A percentile compares a stretch with the other conserved stretches of the same genome.
Evolutionary conservation across 208 protist species (phyloP).

Genomic region (Trypanosoma conorhini): DNA sequence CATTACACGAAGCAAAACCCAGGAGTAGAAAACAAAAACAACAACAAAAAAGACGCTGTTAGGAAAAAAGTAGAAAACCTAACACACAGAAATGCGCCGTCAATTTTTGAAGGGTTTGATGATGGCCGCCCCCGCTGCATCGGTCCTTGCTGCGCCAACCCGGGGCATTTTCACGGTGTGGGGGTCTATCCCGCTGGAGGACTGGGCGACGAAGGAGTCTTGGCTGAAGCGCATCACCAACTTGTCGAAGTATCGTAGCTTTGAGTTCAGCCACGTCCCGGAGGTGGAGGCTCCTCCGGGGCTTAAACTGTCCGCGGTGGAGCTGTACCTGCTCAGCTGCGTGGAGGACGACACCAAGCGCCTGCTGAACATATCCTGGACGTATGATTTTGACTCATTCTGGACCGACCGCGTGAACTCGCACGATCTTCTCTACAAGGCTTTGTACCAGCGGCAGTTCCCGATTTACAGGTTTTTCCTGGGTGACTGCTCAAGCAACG

Average conservation of each 20-base stretch:
- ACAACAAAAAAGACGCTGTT: too few relatives aligned
- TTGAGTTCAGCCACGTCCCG: conserved; percentile 86
- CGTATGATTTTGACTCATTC: conserved; percentile 90
- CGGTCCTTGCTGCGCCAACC: conserved; percentile 15
- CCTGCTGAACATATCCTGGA: conserved; percentile 79
- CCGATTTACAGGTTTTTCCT: conserved; percentile 73
- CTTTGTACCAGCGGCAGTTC: conserved; percentile 63
- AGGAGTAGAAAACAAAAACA: not conserved
- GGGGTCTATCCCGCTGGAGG: conserved; percentile 65
- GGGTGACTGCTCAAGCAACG: conserved; percentile 73
- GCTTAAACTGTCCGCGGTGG: conserved; percentile 58
- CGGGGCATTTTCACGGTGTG: conserved; percentile 85
- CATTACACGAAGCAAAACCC: not conserved
- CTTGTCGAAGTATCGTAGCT: conserved; percentile 77
- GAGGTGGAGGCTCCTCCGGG: conserved; percentile 47
- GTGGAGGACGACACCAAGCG: conserved; percentile 86
- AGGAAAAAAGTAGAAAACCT: not conserved
- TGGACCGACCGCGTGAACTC: conserved; percentile 84
- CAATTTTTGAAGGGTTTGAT: conserved; percentile 20
- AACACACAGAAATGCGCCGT: conserved; percentile 35
- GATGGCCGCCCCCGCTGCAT: conserved; percentile 10
- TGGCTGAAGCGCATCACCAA: conserved; percentile 82
- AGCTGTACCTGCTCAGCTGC: conserved; percentile 81
- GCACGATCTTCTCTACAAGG: conserved; percentile 67
- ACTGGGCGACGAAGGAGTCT: conserved; percentile 55